phyloP scores from a whole-genome alignment of 2,329 filamentous ascomycete genomes.

The Fusarium cyanostomum region DNA sequence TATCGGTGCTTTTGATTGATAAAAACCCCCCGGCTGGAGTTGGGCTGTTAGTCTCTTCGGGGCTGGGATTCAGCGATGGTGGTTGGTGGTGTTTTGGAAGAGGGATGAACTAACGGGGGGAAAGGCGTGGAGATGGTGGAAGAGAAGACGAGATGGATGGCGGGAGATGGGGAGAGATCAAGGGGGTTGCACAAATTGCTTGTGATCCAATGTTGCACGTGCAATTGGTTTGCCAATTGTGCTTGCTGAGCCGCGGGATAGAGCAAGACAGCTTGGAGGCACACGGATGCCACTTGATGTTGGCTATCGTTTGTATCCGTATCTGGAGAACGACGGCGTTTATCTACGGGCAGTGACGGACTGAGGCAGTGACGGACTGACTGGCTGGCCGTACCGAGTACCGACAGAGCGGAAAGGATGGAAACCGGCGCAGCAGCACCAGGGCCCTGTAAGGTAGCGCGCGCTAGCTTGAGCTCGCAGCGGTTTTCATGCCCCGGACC shows the following conservation, averaged over 20 bases:
- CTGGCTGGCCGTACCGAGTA: too few species aligned
- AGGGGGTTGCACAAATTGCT: slow-evolving; percentile 33
- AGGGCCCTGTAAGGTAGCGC: slow-evolving; percentile 24
- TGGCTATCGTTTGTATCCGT: too few species aligned
- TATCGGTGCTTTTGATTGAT: slow-evolving; percentile 12
- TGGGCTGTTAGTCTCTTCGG: slow-evolving; percentile 10
- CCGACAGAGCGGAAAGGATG: slow-evolving; percentile 34
- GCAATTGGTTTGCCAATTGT: slow-evolving; percentile 15
- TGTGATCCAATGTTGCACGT: slow-evolving; percentile 26
- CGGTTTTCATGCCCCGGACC: not conserved
- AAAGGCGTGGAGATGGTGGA: slow-evolving; percentile 17
- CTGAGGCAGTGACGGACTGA: too few species aligned
- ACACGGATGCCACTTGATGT: too few species aligned
- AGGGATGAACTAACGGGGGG: slow-evolving; percentile 12
- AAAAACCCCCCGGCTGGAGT: not conserved
- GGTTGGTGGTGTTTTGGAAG: slow-evolving; percentile 27
- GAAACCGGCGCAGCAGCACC: slow-evolving; percentile 15
- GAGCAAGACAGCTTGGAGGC: not conserved
- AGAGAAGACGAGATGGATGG: slow-evolving; percentile 15
- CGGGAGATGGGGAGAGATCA: slow-evolving; percentile 25
- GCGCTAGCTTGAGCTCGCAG: slow-evolving; percentile 32
- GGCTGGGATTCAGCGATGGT: slow-evolving; percentile 22
- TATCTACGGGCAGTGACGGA: too few species aligned
- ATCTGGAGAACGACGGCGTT: too few species aligned
- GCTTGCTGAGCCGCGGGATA: slow-evolving; percentile 15